Conservation (phyloP, 225 moss, liverwort and hornwort species). For the Anthoceros angustus region DNA sequence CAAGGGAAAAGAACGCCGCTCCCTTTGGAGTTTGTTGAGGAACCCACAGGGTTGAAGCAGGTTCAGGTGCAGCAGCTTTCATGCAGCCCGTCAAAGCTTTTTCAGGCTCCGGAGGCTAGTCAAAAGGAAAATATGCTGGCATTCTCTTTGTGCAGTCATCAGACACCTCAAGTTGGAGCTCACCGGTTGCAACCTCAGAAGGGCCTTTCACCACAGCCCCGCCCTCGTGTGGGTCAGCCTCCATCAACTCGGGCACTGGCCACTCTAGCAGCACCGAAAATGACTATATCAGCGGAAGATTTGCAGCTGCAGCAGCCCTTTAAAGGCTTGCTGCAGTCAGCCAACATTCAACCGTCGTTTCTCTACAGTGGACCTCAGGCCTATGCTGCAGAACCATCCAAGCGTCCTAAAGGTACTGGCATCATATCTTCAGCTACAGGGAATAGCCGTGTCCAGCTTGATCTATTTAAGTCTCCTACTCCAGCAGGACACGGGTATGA, state of each 20-base stretch:
- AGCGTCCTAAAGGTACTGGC: neutral
- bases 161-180: neutral
- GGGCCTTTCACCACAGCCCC: neutral
- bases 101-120: neutral
- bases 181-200: neutral
- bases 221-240: neutral
- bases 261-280: neutral
- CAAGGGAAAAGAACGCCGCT: neutral
- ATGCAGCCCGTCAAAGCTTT: neutral
- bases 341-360: too few relatives aligned
- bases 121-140: neutral
- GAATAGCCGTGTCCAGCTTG: neutral
- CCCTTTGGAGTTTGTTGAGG: neutral
- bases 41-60: neutral
- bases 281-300: neutral
- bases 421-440: neutral
- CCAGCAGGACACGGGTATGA: neutral
- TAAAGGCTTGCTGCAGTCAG: neutral
- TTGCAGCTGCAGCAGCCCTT: conserved; percentile 2
- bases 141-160: neutral
- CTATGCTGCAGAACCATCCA: too few relatives aligned
- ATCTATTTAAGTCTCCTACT: neutral
- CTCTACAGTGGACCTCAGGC: too few relatives aligned
- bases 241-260: neutral
- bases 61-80: neutral